phyloP scores from a whole-genome alignment of 2,329 filamentous ascomycete genomes.

The Colletotrichum tabaci region DNA sequence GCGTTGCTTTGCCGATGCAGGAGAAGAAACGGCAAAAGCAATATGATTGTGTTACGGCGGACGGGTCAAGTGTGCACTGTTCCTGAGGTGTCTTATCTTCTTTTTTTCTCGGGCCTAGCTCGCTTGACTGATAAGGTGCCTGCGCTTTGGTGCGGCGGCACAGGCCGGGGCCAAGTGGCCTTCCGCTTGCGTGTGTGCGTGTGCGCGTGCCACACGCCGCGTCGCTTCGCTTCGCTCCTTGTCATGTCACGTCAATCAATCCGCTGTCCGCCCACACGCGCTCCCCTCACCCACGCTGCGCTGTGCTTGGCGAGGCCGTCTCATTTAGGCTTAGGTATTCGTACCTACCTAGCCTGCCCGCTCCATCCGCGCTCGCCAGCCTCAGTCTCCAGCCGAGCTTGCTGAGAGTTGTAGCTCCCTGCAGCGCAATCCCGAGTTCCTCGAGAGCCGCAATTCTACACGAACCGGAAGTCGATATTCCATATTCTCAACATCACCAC shows the following conservation, averaged over 20 bases:
- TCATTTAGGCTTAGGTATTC: constrained; percentile 3
- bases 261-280: constrained; percentile 1
- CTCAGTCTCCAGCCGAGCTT: constrained; percentile 17
- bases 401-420: constrained; percentile 8
- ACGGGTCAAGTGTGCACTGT: neutral
- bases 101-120: neutral
- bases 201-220: neutral
- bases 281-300: neutral
- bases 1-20: constrained; percentile 32
- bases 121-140: constrained; percentile 3
- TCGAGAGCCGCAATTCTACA: neutral
- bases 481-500: constrained; percentile 1
- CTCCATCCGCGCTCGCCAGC: constrained; percentile 29
- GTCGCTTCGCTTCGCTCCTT: constrained; percentile 15
- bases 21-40: constrained; percentile 20
- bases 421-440: constrained; percentile 1
- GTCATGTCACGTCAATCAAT: constrained; percentile 34
- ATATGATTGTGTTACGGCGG: neutral
- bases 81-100: constrained; percentile 24
- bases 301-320: constrained; percentile 28
- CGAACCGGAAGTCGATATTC: constrained; percentile 8
- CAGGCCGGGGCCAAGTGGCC: constrained; percentile 32
- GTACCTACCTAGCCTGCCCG: constrained; percentile 14
- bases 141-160: constrained; percentile 3
- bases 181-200: constrained; percentile 29